A percentile compares a stretch with the other conserved stretches of the same genome.
phyloP scores from a whole-genome alignment of 2,329 filamentous ascomycete genomes.

The Apiospora marii region DNA sequence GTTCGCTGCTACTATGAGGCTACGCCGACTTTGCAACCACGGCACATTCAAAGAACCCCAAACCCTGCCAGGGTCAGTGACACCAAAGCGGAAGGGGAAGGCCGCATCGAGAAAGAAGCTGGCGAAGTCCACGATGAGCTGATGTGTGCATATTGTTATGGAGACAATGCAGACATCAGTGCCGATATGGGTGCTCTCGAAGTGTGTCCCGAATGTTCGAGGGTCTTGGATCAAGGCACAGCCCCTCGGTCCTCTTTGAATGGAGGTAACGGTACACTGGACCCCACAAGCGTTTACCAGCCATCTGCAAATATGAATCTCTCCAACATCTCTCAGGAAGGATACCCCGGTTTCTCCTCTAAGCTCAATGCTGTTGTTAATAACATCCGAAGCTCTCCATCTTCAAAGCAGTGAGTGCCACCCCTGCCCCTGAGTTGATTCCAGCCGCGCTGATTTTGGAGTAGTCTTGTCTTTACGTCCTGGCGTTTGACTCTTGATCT shows the following conservation, averaged over 20 bases:
- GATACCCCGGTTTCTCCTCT: background rate
- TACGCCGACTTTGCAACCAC: conserved; percentile 16
- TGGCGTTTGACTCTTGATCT: conserved; percentile 26
- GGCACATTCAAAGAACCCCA: background rate
- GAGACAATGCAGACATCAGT: conserved; percentile 10
- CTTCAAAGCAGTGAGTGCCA: background rate
- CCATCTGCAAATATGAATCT: too few relatives aligned
- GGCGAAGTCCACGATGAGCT: conserved; percentile 4
- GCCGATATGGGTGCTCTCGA: conserved; percentile 10
- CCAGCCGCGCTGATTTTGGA: too few relatives aligned
- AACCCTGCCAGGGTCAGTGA: background rate
- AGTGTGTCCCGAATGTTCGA: conserved; percentile 22
- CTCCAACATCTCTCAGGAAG: background rate
- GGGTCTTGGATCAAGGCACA: background rate
- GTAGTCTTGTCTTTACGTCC: conserved; percentile 25
- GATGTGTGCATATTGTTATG: conserved; percentile 20
- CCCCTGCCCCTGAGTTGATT: too few relatives aligned
- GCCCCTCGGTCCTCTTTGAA: background rate
- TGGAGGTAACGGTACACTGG: too few relatives aligned
- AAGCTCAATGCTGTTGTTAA: conserved; percentile 5
- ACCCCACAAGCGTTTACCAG: too few relatives aligned
- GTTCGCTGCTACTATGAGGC: conserved; percentile 9
- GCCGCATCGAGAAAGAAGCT: background rate
- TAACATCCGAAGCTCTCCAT: background rate
- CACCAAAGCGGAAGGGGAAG: background rate